Percentiles rank a stretch among this genome's conserved stretches.
Evolutionary conservation across 2,329 filamentous ascomycete genomes (phyloP).

Genomic region (Alternaria sp.): DNA sequence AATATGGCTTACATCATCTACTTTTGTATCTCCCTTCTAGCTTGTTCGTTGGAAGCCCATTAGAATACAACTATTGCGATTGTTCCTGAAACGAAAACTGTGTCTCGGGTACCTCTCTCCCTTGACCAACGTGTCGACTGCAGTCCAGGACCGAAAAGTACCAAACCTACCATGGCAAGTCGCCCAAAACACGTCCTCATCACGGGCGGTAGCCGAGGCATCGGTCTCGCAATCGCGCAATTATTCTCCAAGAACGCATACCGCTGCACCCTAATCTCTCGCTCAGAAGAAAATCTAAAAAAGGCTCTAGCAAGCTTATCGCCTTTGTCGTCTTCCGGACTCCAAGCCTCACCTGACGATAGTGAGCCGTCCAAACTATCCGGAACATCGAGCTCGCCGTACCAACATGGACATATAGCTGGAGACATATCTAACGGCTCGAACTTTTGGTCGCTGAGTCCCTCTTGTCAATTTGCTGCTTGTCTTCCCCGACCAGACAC

Average conservation of each 20-base stretch:
- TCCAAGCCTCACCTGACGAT: not conserved
- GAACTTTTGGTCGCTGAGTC: conserved; percentile 33
- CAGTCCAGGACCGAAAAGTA: not conserved
- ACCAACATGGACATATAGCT: conserved; percentile 35
- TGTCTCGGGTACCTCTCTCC: not conserved
- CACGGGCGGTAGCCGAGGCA: conserved; percentile 50
- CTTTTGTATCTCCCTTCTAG: not conserved
- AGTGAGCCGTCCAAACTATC: not conserved
- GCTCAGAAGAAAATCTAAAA: conserved; percentile 33
- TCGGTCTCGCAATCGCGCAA: conserved; percentile 50
- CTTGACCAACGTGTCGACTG: not conserved
- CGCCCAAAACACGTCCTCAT: conserved; percentile 43
- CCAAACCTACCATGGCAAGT: not conserved
- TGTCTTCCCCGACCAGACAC: conserved; percentile 11
- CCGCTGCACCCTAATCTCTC: conserved; percentile 45
- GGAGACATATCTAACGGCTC: conserved; percentile 34
- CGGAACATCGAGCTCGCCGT: not conserved
- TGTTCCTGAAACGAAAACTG: not conserved
- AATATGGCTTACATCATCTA: not conserved
- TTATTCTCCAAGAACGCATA: conserved; percentile 41
- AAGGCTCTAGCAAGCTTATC: conserved; percentile 32
- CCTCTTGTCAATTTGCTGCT: conserved; percentile 1
- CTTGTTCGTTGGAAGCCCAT: not conserved
- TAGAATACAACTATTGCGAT: not conserved
- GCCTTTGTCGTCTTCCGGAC: conserved; percentile 14